These are phyloP conservation scores for Macroventuria anomochaeta DNA, from an alignment of 2,329 filamentous ascomycete species.

Conservation along the genomic window DNA sequence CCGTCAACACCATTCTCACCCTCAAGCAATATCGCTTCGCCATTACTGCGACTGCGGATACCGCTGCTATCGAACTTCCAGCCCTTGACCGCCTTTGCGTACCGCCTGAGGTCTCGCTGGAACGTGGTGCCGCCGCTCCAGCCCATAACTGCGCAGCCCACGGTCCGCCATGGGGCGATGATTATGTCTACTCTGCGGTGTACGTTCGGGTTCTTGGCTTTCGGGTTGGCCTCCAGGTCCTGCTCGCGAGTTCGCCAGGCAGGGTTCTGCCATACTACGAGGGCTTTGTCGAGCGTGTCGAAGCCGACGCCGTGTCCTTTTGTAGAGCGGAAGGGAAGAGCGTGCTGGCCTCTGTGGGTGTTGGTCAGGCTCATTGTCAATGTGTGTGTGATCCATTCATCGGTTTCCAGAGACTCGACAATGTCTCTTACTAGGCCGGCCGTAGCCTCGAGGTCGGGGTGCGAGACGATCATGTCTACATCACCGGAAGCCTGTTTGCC, in stretches of 20 bases:
- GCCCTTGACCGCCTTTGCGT: slow-evolving; percentile 72
- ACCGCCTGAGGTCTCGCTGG: slow-evolving; percentile 81
- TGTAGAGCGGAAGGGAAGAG: slow-evolving; percentile 60
- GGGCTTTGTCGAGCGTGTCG: slow-evolving; percentile 87
- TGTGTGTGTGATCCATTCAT: slow-evolving; percentile 79
- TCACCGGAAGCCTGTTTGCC: slow-evolving; percentile 78
- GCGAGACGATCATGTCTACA: slow-evolving; percentile 84
- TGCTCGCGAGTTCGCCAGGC: slow-evolving; percentile 48
- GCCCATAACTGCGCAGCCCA: slow-evolving; percentile 84
- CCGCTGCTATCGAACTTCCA: slow-evolving; percentile 95
- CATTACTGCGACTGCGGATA: slow-evolving; percentile 70
- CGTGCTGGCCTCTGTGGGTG: slow-evolving; percentile 74
- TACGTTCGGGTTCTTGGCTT: slow-evolving; percentile 69
- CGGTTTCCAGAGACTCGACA: slow-evolving; percentile 71
- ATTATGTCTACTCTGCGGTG: slow-evolving; percentile 94
- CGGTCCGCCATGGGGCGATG: slow-evolving; percentile 83
- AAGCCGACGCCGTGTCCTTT: slow-evolving; percentile 66
- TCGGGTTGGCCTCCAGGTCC: slow-evolving; percentile 45
- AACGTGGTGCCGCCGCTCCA: slow-evolving; percentile 93
- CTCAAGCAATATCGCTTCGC: slow-evolving; percentile 75
- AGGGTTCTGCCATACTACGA: slow-evolving; percentile 90
- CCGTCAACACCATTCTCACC: slow-evolving; percentile 52
- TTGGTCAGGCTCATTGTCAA: slow-evolving; percentile 73
- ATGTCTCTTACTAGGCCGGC: slow-evolving; percentile 74
- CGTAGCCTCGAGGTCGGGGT: slow-evolving; percentile 74